Evolutionary conservation across 257 asterid genomes (phyloP).

Genomic region (Przewalskia tangutica): DNA sequence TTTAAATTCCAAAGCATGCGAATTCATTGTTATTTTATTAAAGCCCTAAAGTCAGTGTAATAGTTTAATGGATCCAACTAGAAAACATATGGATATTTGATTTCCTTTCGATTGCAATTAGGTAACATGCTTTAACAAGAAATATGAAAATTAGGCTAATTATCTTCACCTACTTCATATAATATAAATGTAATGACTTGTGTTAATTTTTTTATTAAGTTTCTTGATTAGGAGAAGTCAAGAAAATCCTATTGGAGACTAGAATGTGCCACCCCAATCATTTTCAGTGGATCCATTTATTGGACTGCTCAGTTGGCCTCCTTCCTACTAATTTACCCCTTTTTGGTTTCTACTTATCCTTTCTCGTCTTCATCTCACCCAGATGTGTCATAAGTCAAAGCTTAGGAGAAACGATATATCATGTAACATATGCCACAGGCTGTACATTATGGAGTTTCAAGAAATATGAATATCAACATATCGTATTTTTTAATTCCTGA

Average conservation of each 20-base stretch:
- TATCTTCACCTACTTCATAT: slow-evolving; percentile 21
- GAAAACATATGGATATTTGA: slow-evolving; percentile 15
- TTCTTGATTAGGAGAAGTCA: background rate
- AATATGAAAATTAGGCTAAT: slow-evolving; percentile 13
- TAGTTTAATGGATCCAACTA: slow-evolving; percentile 9
- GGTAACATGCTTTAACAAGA: slow-evolving; percentile 16
- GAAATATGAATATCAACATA: background rate
- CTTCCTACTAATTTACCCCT: background rate
- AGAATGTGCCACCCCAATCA: background rate
- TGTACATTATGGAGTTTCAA: background rate
- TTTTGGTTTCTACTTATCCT: background rate
- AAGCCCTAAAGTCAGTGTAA: slow-evolving; percentile 6
- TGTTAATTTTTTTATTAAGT: background rate
- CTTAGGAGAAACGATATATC: background rate
- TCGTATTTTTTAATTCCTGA: background rate
- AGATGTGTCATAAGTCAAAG: background rate
- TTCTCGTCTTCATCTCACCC: background rate
- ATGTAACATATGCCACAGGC: background rate
- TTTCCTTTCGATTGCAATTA: slow-evolving; percentile 8
- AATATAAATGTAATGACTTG: background rate
- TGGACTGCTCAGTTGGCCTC: slow-evolving; percentile 12
- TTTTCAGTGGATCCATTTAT: slow-evolving; percentile 10
- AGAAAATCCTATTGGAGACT: background rate
- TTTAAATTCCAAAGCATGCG: background rate
- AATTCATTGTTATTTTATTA: no score